Base-by-base conservation (phyloP, 148 eudicot species). In the Vaccinium corymbosum region DNA sequence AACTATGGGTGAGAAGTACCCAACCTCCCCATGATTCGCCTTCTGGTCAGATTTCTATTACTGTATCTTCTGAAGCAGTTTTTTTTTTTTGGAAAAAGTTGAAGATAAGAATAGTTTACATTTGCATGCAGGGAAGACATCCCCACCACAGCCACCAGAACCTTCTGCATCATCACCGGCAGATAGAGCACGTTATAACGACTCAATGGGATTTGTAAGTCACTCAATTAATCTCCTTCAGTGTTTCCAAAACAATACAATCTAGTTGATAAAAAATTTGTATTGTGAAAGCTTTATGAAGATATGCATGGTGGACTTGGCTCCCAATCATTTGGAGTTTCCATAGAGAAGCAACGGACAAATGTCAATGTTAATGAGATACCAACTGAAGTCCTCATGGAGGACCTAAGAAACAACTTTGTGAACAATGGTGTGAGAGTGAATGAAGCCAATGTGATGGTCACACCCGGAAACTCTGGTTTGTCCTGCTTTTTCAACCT, bases 141-240 rank as follows among this genome's bases (percentile, higher is more conserved):
- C 89, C 76, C 82, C 89, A 32, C 92, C 90, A 12, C 86, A 83
- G 80, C 91, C 93, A 81, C 94, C 94, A 79, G 92, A 86, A 64
- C 88, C 92, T 80, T 92, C 98, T 77, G 87, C 90, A 76, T 86
- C 94, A 83, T 90, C 97, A 68, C 91, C 89, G 48, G 90, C 89
- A 66, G 85, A 81, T 25, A 84, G 51, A 79, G 87, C 86, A 81
- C 84, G 87, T 50, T 89, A 82, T 89, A 88, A 83, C 15, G 93
- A 86, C 73, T 92, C 92, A 76, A 71, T 79, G 38, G 89, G 88
- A 80, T 83, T 86, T 73, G 99, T 94, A 92, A 88, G 89, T 38
- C 27, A 78, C 78, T 80, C 32, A 29, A 17, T 75, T 35, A 25
- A 80, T 57, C 73, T 76, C 48, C 42, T 68, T 70, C 22, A 20